These are phyloP conservation scores for Teratosphaeria destructans DNA, from an alignment of 2,329 filamentous ascomycete genomes.

Conservation along the genomic window DNA sequence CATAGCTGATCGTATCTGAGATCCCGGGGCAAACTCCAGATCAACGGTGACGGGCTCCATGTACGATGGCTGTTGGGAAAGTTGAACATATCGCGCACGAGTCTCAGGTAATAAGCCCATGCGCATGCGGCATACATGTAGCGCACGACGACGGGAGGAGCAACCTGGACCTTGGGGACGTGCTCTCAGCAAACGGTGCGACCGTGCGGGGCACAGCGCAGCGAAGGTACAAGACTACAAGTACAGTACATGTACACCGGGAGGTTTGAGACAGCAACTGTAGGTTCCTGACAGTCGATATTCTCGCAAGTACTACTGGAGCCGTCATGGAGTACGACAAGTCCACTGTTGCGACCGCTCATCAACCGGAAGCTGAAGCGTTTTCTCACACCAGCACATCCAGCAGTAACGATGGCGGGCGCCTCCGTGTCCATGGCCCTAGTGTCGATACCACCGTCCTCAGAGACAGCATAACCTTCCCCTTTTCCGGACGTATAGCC, in stretches of 20 bases:
- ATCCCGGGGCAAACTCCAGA: too few species aligned
- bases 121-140: neutral
- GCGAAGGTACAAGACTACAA: neutral
- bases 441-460: constrained; percentile 13
- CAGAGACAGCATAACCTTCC: constrained; percentile 16
- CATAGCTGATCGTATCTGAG: too few species aligned
- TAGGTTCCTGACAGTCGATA: neutral
- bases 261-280: neutral
- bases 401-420: constrained; percentile 10
- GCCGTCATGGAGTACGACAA: constrained; percentile 18
- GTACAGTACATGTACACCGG: neutral
- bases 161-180: neutral
- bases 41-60: too few species aligned
- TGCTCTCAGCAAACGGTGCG: neutral
- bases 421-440: constrained; percentile 14
- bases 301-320: neutral
- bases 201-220: neutral
- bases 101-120: neutral
- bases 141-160: neutral
- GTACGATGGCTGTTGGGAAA: too few species aligned
- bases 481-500: constrained; percentile 19
- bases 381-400: constrained; percentile 12
- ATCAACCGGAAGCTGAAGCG: constrained; percentile 11
- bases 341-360: constrained; percentile 1
- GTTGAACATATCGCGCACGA: too few species aligned